A percentile compares a stretch with the other conserved stretches of the same genome.
These are phyloP conservation scores for Rhizomucor miehei DNA, from an alignment of 371 early-diverging fungal genomes.

Conservation along the genomic window DNA sequence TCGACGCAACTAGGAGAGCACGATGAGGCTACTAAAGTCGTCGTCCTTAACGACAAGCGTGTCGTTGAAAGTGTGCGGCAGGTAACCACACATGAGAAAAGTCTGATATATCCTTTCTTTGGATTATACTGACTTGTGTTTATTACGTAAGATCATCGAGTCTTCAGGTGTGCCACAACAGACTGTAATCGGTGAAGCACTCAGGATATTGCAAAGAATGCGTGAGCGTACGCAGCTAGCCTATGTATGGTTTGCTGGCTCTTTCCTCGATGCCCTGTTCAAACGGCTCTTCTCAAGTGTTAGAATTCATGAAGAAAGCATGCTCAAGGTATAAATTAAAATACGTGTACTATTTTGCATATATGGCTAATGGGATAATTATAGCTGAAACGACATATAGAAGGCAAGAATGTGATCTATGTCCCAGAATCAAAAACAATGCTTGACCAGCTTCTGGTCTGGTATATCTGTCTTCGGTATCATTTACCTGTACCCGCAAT, in stretches of 20 bases:
- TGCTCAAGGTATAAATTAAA: constrained; percentile 11
- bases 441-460: constrained; percentile 41
- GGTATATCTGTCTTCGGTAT: constrained; percentile 47
- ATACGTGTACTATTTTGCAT: not conserved
- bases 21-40: constrained; percentile 42
- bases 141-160: constrained; percentile 33
- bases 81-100: constrained; percentile 17
- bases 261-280: constrained; percentile 38
- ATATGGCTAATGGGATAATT: not conserved
- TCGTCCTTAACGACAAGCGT: constrained; percentile 42
- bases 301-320: constrained; percentile 25
- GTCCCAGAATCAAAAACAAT: constrained; percentile 48
- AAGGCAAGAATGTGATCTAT: constrained; percentile 45
- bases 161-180: constrained; percentile 48
- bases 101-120: not conserved
- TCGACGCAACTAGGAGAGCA: constrained; percentile 27
- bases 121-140: not conserved
- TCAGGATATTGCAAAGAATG: constrained; percentile 43
- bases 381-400: constrained; percentile 30
- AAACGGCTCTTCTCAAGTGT: constrained; percentile 38
- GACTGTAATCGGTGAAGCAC: constrained; percentile 44
- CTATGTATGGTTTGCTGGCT: constrained; percentile 51
- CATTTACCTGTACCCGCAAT: constrained; percentile 48
- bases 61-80: constrained; percentile 40
- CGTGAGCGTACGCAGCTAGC: constrained; percentile 46